Percentiles rank a stretch among this genome's conserved stretches.
These are phyloP conservation scores for Talaromyces ruber DNA, from an alignment of 495 filamentous ascomycete genomes.

Conservation along the genomic window DNA sequence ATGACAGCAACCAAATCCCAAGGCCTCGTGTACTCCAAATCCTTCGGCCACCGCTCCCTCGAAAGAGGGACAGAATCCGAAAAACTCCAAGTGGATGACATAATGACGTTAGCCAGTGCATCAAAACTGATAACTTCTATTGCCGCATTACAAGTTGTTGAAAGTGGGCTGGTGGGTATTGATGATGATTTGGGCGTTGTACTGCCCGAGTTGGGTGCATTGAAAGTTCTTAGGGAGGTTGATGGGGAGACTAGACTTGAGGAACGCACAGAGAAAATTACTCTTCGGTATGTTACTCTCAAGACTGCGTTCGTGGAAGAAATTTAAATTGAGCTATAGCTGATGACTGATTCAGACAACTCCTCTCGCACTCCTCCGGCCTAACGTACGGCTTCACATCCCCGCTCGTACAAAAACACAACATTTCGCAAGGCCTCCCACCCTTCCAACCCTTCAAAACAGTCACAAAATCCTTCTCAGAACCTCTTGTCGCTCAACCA, in stretches of 20 bases:
- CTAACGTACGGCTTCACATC: constrained; percentile 12
- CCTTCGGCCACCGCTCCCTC: neutral
- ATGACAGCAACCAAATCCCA: neutral
- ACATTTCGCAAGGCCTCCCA: neutral
- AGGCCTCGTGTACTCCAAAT: neutral
- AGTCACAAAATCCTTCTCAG: constrained; percentile 12
- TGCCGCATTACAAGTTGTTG: constrained; percentile 34
- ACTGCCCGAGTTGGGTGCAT: constrained; percentile 15
- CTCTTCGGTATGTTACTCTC: neutral
- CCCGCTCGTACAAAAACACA: constrained; percentile 1
- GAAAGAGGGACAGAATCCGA: neutral
- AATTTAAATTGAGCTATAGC: neutral
- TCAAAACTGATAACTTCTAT: constrained; percentile 33
- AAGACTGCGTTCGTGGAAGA: too few relatives aligned
- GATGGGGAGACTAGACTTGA: constrained; percentile 6
- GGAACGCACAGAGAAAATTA: neutral
- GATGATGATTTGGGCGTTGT: constrained; percentile 22
- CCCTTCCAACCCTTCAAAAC: neutral
- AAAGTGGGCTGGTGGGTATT: constrained; percentile 26
- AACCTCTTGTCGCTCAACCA: constrained; percentile 34
- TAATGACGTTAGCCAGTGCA: neutral
- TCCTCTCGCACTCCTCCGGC: constrained; percentile 2
- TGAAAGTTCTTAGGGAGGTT: constrained; percentile 10
- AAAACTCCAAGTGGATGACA: neutral
- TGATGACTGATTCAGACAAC: neutral